Percentiles rank a stretch among this genome's conserved stretches.
phyloP scores from a whole-genome alignment of 2,329 filamentous ascomycete species.

The Orbilia oligospora region DNA sequence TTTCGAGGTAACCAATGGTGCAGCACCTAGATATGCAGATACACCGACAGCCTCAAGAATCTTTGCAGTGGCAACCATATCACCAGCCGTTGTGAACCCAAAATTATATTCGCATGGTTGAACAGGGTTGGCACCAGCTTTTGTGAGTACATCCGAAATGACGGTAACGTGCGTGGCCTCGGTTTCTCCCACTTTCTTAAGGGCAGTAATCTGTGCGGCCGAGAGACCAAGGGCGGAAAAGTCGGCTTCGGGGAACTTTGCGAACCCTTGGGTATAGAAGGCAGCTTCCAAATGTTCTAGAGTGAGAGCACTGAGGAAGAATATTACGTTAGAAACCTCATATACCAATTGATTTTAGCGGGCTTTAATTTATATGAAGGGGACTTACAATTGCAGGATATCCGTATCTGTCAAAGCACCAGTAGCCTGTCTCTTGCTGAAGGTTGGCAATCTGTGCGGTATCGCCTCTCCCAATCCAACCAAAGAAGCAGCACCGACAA shows the following conservation, averaged over 20 bases:
- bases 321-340: conserved; percentile 36
- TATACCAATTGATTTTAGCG: conserved; percentile 60
- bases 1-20: conserved; percentile 74
- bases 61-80: conserved; percentile 79
- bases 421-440: conserved; percentile 62
- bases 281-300: conserved; percentile 81
- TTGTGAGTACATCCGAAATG: conserved; percentile 74
- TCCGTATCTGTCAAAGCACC: conserved; percentile 70
- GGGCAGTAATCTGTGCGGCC: conserved; percentile 72
- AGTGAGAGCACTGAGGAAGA: conserved; percentile 74
- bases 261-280: conserved; percentile 81
- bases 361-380: conserved; percentile 67
- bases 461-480: conserved; percentile 47
- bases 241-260: conserved; percentile 75
- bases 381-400: conserved; percentile 72
- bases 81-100: conserved; percentile 74
- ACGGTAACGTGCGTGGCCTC: conserved; percentile 76
- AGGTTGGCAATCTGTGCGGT: conserved; percentile 52
- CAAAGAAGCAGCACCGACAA: conserved; percentile 49
- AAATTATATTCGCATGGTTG: conserved; percentile 81
- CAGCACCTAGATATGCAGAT: conserved; percentile 80
- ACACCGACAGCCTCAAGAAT: conserved; percentile 81
- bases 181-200: conserved; percentile 75
- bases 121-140: conserved; percentile 76
- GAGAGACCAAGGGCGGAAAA: conserved; percentile 76